These are phyloP conservation scores for Penicillium sp. DNA, from an alignment of 2,329 filamentous ascomycete species.

Conservation along the genomic window DNA sequence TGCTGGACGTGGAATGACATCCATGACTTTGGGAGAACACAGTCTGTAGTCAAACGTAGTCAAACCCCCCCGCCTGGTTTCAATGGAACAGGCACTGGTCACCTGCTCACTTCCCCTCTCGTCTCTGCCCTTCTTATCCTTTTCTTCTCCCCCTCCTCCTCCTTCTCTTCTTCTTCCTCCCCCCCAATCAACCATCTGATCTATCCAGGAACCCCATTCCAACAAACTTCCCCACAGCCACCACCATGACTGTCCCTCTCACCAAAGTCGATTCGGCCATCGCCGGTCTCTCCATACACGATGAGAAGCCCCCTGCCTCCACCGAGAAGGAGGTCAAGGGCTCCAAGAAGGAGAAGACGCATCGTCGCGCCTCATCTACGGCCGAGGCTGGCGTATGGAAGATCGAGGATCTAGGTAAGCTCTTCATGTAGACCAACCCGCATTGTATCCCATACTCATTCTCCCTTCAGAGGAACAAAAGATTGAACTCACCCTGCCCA, in stretches of 20 bases:
- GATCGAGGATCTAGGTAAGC: slow-evolving; percentile 81
- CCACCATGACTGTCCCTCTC: slow-evolving; percentile 65
- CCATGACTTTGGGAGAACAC: slow-evolving; percentile 18
- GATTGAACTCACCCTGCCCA: slow-evolving; percentile 37
- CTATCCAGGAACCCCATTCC: slow-evolving; percentile 1
- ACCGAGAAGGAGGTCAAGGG: slow-evolving; percentile 34
- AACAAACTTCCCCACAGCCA: not conserved
- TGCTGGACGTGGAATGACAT: slow-evolving; percentile 23
- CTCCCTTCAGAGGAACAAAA: slow-evolving; percentile 31
- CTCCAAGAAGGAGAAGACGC: slow-evolving; percentile 61
- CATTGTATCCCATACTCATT: not conserved
- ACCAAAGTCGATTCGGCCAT: slow-evolving; percentile 91
- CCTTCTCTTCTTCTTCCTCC: slow-evolving; percentile 6
- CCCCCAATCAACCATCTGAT: slow-evolving; percentile 10
- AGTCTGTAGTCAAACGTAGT: no score
- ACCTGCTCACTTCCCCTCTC: slow-evolving; percentile 32
- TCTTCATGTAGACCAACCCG: slow-evolving; percentile 7
- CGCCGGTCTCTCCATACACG: slow-evolving; percentile 71
- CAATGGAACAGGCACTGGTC: slow-evolving; percentile 24
- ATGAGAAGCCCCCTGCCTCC: slow-evolving; percentile 53
- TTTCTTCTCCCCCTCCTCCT: slow-evolving; percentile 10
- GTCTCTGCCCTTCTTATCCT: slow-evolving; percentile 11
- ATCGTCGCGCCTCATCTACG: slow-evolving; percentile 72
- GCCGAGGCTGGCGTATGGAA: slow-evolving; percentile 71
- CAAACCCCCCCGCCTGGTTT: not conserved